A percentile compares a stretch with the other conserved stretches of the same genome.
phyloP scores from a whole-genome alignment of 2,329 filamentous ascomycete species.

The Neofusicoccum sp. region DNA sequence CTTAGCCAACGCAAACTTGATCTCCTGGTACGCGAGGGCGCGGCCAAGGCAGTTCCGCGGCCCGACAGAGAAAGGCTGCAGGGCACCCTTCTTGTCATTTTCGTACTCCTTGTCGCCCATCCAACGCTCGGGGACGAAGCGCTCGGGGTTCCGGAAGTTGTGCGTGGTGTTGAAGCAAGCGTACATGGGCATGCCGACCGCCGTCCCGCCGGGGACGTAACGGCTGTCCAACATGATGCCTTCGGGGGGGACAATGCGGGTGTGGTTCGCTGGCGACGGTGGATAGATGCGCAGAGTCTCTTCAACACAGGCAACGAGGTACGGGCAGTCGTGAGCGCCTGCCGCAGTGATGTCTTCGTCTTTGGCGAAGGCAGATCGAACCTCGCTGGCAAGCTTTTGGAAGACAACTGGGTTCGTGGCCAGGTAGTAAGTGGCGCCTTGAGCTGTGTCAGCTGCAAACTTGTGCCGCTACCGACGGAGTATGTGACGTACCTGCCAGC shows the following conservation, averaged over 20 bases:
- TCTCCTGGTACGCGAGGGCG: conserved; percentile 22
- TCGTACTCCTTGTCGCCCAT: conserved; percentile 29
- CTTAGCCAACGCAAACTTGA: not conserved
- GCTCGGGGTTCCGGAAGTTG: conserved; percentile 31
- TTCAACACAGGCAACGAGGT: conserved; percentile 34
- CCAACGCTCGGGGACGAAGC: conserved; percentile 48
- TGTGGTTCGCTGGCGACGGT: conserved; percentile 38
- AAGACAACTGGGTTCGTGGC: conserved; percentile 21
- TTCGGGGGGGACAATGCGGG: conserved; percentile 36
- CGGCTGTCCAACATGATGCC: conserved; percentile 41
- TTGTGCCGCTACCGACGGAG: not conserved
- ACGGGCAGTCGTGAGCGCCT: not conserved
- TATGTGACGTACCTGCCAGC: not conserved
- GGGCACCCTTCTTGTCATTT: conserved; percentile 34
- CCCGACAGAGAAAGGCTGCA: conserved; percentile 50
- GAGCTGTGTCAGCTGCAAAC: not conserved
- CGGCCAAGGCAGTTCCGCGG: conserved; percentile 43
- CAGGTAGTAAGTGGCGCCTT: conserved; percentile 41
- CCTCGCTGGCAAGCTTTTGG: not conserved
- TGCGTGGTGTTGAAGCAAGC: conserved; percentile 30
- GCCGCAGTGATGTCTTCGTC: not conserved
- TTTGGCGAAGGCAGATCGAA: not conserved
- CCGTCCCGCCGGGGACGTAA: conserved; percentile 38
- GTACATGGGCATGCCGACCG: conserved; percentile 27
- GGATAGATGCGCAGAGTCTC: conserved; percentile 48